These are phyloP conservation scores for Pythium dissimile DNA, from an alignment of 352 stramenopile genomes.

Conservation along the genomic window DNA sequence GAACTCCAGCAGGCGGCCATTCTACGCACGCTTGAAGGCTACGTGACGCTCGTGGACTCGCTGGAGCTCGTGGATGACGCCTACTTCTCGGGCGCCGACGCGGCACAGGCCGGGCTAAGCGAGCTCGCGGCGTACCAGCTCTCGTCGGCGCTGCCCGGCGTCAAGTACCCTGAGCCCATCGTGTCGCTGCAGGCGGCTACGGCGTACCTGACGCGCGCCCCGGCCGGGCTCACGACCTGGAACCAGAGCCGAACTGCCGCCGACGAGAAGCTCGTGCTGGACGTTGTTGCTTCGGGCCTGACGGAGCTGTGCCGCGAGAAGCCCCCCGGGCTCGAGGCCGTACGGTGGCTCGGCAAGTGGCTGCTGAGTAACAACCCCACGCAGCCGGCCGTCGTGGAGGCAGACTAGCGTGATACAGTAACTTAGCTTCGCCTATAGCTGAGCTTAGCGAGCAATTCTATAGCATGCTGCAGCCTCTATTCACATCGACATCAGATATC, in stretches of 20 bases:
- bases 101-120: slow-evolving; percentile 24
- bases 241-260: slow-evolving; percentile 31
- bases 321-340: slow-evolving; percentile 63
- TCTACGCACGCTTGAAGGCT: slow-evolving; percentile 56
- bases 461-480: not conserved
- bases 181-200: slow-evolving; percentile 55
- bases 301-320: slow-evolving; percentile 82
- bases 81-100: slow-evolving; percentile 56
- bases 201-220: slow-evolving; percentile 54
- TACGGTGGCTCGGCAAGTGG: slow-evolving; percentile 81
- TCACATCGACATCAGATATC: too few species aligned
- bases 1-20: slow-evolving; percentile 51
- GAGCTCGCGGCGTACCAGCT: slow-evolving; percentile 56
- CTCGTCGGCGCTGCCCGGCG: slow-evolving; percentile 53
- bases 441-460: too few species aligned
- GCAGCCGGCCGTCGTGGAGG: slow-evolving; percentile 59
- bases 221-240: slow-evolving; percentile 47
- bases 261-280: slow-evolving; percentile 43
- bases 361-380: slow-evolving; percentile 86
- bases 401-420: slow-evolving; percentile 23
- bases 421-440: not conserved
- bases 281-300: slow-evolving; percentile 72
- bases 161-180: slow-evolving; percentile 51
- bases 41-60: slow-evolving; percentile 55
- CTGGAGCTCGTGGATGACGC: slow-evolving; percentile 65